Conservation (phyloP, 1,139 yeast species). For the Saccharomyces pastorianus region DNA sequence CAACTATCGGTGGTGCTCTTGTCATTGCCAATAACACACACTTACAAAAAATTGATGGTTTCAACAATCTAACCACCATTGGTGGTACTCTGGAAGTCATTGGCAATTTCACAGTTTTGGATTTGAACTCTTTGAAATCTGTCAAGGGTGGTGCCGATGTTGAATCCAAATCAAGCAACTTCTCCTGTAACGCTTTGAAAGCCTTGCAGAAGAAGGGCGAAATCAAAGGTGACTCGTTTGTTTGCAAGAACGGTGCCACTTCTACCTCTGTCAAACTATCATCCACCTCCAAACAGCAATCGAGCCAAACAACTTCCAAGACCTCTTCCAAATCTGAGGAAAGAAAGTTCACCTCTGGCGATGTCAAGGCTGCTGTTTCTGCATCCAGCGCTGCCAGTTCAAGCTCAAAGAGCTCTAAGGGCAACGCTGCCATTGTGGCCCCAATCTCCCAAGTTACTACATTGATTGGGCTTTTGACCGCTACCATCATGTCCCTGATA, state of each 20-base stretch:
- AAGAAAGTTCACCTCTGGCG: constrained; percentile 17
- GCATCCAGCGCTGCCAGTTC: constrained; percentile 7
- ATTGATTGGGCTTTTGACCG: constrained; percentile 52
- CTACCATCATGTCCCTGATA: constrained; percentile 23
- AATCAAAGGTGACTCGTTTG: constrained; percentile 82
- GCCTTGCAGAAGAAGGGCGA: constrained; percentile 60
- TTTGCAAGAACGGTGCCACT: constrained; percentile 65
- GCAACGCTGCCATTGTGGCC: constrained; percentile 30
- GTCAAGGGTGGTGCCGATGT: constrained; percentile 90
- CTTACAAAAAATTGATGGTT: constrained; percentile 58
- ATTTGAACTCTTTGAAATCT: constrained; percentile 59
- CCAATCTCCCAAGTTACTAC: constrained; percentile 40
- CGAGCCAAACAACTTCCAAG: constrained; percentile 13
- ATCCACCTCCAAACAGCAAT: constrained; percentile 24
- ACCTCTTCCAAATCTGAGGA: constrained; percentile 30
- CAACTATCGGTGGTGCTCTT: constrained; percentile 79
- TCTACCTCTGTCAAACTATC: constrained; percentile 45
- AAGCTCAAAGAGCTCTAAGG: constrained; percentile 15
- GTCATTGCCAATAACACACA: constrained; percentile 75
- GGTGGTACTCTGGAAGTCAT: constrained; percentile 79
- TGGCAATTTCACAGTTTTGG: constrained; percentile 77
- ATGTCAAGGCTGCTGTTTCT: constrained; percentile 20
- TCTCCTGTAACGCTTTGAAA: constrained; percentile 74
- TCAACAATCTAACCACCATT: constrained; percentile 62
- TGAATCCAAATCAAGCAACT: constrained; percentile 61